A percentile compares a stretch with the other conserved stretches of the same genome.
phyloP scores from a whole-genome alignment of 225 moss, liverwort and hornwort species.

The Climacium dendroides region DNA sequence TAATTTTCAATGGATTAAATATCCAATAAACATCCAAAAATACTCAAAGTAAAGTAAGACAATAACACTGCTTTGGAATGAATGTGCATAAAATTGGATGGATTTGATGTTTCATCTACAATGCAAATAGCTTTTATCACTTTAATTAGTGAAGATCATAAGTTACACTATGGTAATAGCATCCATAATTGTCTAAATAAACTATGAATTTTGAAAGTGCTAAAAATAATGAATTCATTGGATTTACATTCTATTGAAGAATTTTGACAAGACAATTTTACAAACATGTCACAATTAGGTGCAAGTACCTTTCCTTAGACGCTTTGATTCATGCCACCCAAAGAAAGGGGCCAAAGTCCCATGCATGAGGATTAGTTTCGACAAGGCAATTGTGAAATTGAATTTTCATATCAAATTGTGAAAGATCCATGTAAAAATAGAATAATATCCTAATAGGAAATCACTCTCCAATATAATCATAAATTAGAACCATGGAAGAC shows the following conservation, averaged over 20 bases:
- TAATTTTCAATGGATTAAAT: background rate
- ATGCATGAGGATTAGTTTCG: fast-evolving
- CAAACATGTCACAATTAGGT: background rate
- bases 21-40: background rate
- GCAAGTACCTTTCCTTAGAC: background rate
- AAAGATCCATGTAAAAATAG: background rate
- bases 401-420: background rate
- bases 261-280: background rate
- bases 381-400: background rate
- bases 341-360: fast-evolving
- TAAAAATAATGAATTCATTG: background rate
- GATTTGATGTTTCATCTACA: background rate
- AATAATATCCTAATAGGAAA: no score
- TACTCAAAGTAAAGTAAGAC: background rate
- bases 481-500: no score
- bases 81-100: background rate
- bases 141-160: background rate
- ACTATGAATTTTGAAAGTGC: background rate
- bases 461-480: no score
- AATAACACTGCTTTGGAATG: fast-evolving
- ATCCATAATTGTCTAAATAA: fast-evolving
- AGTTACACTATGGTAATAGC: fast-evolving
- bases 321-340: background rate
- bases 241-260: background rate
- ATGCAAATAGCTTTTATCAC: fast-evolving